Evolutionary conservation across 306 rosid species (phyloP), one percentile per base, ranked within the genome.

Genomic region (Rosa persica): DNA sequence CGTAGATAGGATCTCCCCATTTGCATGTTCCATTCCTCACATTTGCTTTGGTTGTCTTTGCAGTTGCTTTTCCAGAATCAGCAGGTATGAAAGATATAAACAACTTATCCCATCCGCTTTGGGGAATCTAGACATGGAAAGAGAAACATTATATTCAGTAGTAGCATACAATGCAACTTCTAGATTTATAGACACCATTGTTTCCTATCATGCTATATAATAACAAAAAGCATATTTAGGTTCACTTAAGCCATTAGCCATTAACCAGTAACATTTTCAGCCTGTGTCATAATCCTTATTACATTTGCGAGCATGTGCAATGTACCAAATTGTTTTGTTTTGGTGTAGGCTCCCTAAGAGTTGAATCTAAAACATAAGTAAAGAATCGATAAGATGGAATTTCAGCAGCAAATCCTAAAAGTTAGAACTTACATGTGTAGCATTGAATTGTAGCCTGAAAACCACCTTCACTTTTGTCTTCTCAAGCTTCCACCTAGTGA

Each of bases 391-490:
- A 36, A 42, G 0, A 39, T 30, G 16, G 30, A 61, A 17, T 44
- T 27, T 62, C 79, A 30, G 34, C 48, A 47, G 38, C 8, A 62
- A 75, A 62, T 51, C 68, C 44, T 27, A 22, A 17, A 22, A 40
- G 44, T 52, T 42, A 42, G 12, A 34, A 87, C 98, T 91, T 90
- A 96, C 99, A 89, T 96, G 98, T 36, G 99, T 93, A 65, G 99
- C 98, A 78, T 93, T 90, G 78, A 96, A 96, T 73, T 96, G 99
- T 72, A 96, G 92, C 82, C 98, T 88, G 86, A 96, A 96, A 84
- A 96, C 99, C 82, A 96, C 99, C 85, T 96, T 96, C 16, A 96
- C 98, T 91, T 93, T 96, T 38, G 99, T 91, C 89, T 96, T 91
- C 93, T 96, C 99, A 77, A 86, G 83, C 92, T 91, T 93, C 98